Base-by-base conservation (phyloP, 768 basidiomycete species). In the Kwoniella botswanensis region DNA sequence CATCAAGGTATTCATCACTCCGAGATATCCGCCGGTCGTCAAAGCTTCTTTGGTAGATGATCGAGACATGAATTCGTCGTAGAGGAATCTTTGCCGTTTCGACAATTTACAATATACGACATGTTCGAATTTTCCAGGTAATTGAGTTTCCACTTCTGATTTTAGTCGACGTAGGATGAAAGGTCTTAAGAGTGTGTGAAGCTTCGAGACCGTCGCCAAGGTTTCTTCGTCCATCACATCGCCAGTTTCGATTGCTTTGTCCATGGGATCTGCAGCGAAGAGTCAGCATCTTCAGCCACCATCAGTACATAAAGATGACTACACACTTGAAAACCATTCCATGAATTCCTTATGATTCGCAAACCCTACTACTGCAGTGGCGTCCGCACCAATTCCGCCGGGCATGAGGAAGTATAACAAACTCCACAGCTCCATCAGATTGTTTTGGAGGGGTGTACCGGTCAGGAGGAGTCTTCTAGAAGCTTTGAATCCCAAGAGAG, bases 291-390 rank as follows among this genome's bases (percentile, higher is more conserved):
- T 26, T 26, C 3, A 26, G 26, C 26, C 26, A 26, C 26, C 26
- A 26, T 26, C 26, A 26, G 26, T 26, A 26, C 26, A 26, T 4
- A 26, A 26, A 35, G 53, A 1, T 21, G 46, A 35, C 2, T 15
- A 86, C 93, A 83, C 76, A 95, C 94, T 96, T 0, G 94, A 93
- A 82, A 98, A 97, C 94, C 95, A 97, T 65, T 94, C 92, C 6
- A 89, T 92, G 80, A 98, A 98, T 82, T 97, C 93, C 80, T 93
- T 93, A 70, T 95, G 84, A 77, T 93, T 92, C 24, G 92, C 95
- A 83, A 98, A 97, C 87, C 75, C 91, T 1, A 79, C 79, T 2
- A 77, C 79, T 15, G 75, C 75, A 12, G 80, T 80, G 13, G 79
- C 73, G 35, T 82, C 81, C 50, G 71, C 76, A 13, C 81, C 73